Base-by-base conservation (phyloP, 176 grass and related monocot genomes). In the Stipa capillata region DNA sequence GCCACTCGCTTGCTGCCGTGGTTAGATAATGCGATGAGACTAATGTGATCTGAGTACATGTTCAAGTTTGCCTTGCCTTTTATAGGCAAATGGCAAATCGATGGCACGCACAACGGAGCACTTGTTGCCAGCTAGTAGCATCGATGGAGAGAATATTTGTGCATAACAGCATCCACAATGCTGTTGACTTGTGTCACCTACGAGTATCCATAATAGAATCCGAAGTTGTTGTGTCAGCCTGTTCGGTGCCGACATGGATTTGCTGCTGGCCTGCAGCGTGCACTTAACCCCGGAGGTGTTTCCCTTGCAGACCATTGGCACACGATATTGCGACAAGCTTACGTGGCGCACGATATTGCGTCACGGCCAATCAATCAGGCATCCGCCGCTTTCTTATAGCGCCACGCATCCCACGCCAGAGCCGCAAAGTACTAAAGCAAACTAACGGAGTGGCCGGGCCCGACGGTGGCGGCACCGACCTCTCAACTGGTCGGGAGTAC, bases 61-160 rank as follows among this genome's bases (percentile, higher is more conserved):
- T 65, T 66, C 13, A 32, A n/a, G 28, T 10, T 21, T 1, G 53
- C 29, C 48, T 5, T n/a, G 18, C 5, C 3, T 69, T 79, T 84
- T 84, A 88, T 84, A 88, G 86, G 42, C 68, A 25, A 4, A n/a
- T n/a, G n/a, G n/a, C n/a, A n/a, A 5, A 15, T 13, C 0, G 25
- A 2, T 8, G 33, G 32, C 20, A 28, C 4, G 10, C 3, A 3
- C 10, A 29, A 3, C 4, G 29, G 4, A 21, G 1, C 2, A 4
- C 1, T 31, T 57, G 0, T 20, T 18, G n/a, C 2, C 2, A 21
- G 2, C 9, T 24, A 70, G 28, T 72, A 51, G 31, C 2, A 23
- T 23, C 7, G 20, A 11, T 16, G 34, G n/a, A 17, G 8, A 7
- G 32, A 65, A 49, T 6, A 24, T 18, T 21, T 15, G 7, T 5